These are phyloP conservation scores for Wickerhamia fluorescens DNA, from an alignment of 805 yeast species.

Conservation along the genomic window DNA sequence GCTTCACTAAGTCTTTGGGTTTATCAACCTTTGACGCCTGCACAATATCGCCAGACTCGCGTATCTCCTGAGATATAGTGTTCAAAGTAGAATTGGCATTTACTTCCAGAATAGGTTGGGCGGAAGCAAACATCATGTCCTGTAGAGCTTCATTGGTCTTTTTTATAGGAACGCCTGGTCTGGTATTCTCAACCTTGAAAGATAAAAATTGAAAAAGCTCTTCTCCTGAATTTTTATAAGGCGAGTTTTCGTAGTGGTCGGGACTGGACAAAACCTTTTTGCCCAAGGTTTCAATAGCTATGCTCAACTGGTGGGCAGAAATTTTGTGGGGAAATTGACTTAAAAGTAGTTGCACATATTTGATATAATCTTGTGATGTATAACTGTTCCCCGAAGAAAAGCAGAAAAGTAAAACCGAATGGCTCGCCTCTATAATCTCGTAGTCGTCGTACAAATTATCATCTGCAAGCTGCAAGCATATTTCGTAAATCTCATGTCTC, in stretches of 20 bases:
- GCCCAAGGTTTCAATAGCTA: constrained; percentile 53
- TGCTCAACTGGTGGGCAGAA: constrained; percentile 46
- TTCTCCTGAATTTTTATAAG: constrained; percentile 14
- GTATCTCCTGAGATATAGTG: constrained; percentile 15
- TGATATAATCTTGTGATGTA: constrained; percentile 14
- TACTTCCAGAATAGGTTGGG: constrained; percentile 32
- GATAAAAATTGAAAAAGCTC: constrained; percentile 38
- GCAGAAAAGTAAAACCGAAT: constrained; percentile 44
- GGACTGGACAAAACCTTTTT: constrained; percentile 27
- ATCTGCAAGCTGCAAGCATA: constrained; percentile 26
- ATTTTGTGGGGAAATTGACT: constrained; percentile 51
- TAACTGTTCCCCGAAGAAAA: constrained; percentile 20
- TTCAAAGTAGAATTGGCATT: constrained; percentile 30
- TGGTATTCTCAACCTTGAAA: constrained; percentile 29
- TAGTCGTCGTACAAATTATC: constrained; percentile 13
- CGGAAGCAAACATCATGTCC: constrained; percentile 20
- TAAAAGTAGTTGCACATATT: constrained; percentile 42
- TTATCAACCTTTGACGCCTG: constrained; percentile 24
- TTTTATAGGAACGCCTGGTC: constrained; percentile 25
- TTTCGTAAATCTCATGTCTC: constrained; percentile 17
- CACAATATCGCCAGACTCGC: constrained; percentile 15
- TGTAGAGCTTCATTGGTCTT: no score
- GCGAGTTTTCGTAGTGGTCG: constrained; percentile 5
- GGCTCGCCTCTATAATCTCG: constrained; percentile 51
- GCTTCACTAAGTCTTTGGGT: constrained; percentile 21